Evolutionary conservation across 768 basidiomycete species (phyloP), one percentile per base, ranked within the genome.

Genomic region (Mycena crocata): DNA sequence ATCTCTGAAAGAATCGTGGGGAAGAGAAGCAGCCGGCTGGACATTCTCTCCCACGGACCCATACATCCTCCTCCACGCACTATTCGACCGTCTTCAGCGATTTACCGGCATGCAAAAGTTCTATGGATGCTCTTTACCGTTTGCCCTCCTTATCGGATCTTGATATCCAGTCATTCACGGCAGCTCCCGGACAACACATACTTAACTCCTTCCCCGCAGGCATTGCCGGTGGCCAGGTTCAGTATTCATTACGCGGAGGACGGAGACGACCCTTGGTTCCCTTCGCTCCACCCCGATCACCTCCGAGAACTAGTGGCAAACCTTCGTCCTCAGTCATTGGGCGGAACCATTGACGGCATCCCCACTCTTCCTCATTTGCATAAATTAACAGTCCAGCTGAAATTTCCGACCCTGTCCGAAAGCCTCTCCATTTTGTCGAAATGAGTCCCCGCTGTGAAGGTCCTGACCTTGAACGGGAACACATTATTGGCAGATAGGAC

Each of bases 271-370:
- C 28, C 34, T 15, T 61, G 49, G 55, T 10, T 57, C 19, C 46
- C 48, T n/a, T 17, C 55, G n/a, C 57, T 61, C 37, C 48, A 61
- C 31, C 48, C 59, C 1, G 49, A 61, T 30, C 59, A 61, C 17
- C 59, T 61, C 17, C 59, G 13, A 6, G 28, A 24, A 31, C 46
- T 61, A 26, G 8, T 17, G 2, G 21, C 48, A 5, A 15, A 42
- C 24, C 37, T 58, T 23, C n/a, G 37, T 28, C 42, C 32, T 58
- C 48, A 26, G 48, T 28, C n/a, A 7, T 2, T 61, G 35, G 37
- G 30, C 23, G 23, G 30, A 14, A n/a, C 44, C 6, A 40, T 51
- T 21, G 48, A 48, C 4, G 14, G 17, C 10, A 50, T 61, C 59
- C 59, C 48, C 5, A 10, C 35, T 23, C 56, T 63, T 35, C 44